Base-by-base conservation (phyloP, 1,139 yeast genomes). In the Kluyveromyces sp. region DNA sequence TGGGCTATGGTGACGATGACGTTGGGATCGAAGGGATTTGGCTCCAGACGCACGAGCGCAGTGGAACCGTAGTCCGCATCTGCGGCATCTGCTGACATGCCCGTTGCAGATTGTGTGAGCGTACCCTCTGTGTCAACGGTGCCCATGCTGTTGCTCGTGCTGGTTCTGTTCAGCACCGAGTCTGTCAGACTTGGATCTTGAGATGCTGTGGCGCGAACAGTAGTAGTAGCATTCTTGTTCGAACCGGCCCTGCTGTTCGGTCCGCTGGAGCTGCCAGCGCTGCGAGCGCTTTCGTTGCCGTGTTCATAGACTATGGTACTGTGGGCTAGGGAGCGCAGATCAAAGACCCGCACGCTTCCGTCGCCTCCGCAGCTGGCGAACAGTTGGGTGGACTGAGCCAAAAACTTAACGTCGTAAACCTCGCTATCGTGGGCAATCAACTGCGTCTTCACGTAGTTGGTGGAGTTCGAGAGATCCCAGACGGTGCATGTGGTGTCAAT, bases 401-500 rank as follows among this genome's bases (percentile, higher is more conserved):
- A 69, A 63, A 88, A 92, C 52, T 85, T 77, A 18, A 89, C 97
- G 62, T 92, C 98, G 61, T 80, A 87, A 3, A 92, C 98, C 63
- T 89, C 97, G 47, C 83, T 80, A 61, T 92, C 98, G 64, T 92
- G 98, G 0, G 98, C 98, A 53, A 92, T 92, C 42, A 92, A 70
- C 66, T 92, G 97, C 1, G 98, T 89, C 58, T 83, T 84, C 17
- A 95, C 95, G 22, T 75, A 71, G n/a, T 85, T 86, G 3, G 74
- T 63, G 42, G 72, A 74, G 18, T 43, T 41, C 8, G 78, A 71
- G 40, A 69, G 64, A 64, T 92, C 97, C 97, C 98, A 92, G 3
- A 88, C 81, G 0, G 97, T 89, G 65, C 98, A 92, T 0, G 98
- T 92, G 1, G 98, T 92, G 64, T 92, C 98, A 9, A 92, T 87